Evolutionary conservation across 306 rosid species (phyloP).

Genomic region (Ormosia semicastrata): DNA sequence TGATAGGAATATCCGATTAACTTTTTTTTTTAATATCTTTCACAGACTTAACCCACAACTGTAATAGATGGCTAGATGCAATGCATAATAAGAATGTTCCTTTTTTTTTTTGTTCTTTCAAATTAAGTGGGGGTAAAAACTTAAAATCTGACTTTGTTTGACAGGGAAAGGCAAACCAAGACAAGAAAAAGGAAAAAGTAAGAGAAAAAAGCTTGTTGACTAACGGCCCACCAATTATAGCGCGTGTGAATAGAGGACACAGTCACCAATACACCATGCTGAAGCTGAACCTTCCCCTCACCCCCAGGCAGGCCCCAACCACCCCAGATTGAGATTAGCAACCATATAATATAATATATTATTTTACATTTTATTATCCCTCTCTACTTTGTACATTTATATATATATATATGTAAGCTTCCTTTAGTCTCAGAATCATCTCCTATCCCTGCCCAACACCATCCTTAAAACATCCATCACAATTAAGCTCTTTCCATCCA

Average conservation of each 20-base stretch:
- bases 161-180: not conserved
- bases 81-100: no score
- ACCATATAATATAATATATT: not conserved
- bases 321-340: not conserved
- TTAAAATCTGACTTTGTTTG: not conserved
- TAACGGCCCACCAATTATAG: not conserved
- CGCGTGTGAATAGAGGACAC: conserved; percentile 2
- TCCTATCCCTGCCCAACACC: not conserved
- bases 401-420: not conserved
- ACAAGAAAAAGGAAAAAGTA: not conserved
- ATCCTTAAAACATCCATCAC: not conserved
- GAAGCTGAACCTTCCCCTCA: not conserved
- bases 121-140: not conserved
- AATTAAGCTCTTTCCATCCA: not conserved
- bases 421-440: not conserved
- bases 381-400: not conserved
- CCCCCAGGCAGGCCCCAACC: not conserved
- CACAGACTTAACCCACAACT: not conserved
- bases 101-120: no score
- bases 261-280: not conserved
- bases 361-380: no score
- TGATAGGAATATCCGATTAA: not conserved
- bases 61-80: not conserved
- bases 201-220: not conserved
- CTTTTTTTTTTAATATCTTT: no score